Conservation (phyloP, 2,329 filamentous ascomycete genomes). For the Pseudocercospora vitis region DNA sequence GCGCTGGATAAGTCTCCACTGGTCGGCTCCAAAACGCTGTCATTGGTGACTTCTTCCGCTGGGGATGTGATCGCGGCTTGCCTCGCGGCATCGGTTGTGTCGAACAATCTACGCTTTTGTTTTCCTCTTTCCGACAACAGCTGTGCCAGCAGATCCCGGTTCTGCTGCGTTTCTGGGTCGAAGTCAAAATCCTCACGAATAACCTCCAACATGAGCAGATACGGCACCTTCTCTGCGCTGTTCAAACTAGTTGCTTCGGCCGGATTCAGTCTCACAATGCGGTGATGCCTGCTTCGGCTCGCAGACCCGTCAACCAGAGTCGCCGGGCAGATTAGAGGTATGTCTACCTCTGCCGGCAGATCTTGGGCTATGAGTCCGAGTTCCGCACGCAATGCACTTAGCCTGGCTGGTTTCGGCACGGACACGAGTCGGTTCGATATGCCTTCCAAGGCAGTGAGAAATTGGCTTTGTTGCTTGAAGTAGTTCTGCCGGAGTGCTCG, state of each 20-base stretch:
- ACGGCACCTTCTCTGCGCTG: constrained; percentile 83
- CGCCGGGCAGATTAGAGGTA: constrained; percentile 77
- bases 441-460: constrained; percentile 75
- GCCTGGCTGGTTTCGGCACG: constrained; percentile 75
- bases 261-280: constrained; percentile 79
- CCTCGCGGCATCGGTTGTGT: constrained; percentile 62
- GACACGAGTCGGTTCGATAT: constrained; percentile 82
- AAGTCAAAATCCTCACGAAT: constrained; percentile 80
- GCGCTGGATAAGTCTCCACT: constrained; percentile 76
- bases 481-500: constrained; percentile 76
- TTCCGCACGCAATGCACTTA: constrained; percentile 79
- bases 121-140: constrained; percentile 66
- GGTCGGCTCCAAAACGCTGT: constrained; percentile 82
- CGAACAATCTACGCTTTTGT: constrained; percentile 52
- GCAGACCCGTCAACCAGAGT: constrained; percentile 71
- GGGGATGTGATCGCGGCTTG: constrained; percentile 44
- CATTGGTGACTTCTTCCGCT: constrained; percentile 50
- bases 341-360: constrained; percentile 78
- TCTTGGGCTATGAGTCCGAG: constrained; percentile 78
- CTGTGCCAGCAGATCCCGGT: constrained; percentile 64
- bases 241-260: constrained; percentile 82
- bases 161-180: constrained; percentile 71
- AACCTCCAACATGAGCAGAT: constrained; percentile 81
- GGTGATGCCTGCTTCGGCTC: constrained; percentile 73
- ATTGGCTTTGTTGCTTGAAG: constrained; percentile 77